Conservation (phyloP, 140 eudicot genomes). For the Stevia rebaudiana region DNA sequence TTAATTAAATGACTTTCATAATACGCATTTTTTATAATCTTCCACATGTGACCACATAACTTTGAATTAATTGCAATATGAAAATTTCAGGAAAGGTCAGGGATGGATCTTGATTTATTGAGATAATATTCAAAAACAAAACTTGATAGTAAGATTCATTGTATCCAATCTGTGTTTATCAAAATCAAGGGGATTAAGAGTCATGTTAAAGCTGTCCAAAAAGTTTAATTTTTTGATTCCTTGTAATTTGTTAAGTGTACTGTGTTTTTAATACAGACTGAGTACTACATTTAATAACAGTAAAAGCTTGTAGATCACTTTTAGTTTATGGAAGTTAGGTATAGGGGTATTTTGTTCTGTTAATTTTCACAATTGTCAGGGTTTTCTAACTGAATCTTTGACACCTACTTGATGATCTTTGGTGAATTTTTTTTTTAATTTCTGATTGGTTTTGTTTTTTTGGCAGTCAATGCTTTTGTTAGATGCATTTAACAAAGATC, state of each 20-base stretch:
- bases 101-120: background rate
- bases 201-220: background rate
- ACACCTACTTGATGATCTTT: background rate
- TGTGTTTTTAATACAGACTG: background rate
- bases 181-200: background rate
- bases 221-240: background rate
- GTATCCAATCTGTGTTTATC: background rate
- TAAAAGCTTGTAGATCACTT: background rate
- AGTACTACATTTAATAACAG: background rate
- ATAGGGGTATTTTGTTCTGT: background rate
- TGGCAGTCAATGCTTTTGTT: constrained; percentile 81
- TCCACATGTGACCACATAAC: background rate
- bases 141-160: background rate
- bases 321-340: background rate
- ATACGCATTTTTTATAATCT: background rate
- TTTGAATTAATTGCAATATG: background rate
- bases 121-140: background rate
- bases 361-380: background rate
- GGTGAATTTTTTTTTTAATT: background rate
- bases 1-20: background rate
- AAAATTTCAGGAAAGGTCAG: background rate
- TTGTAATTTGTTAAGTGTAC: background rate
- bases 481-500: constrained; percentile 94
- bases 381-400: background rate
- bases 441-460: constrained; percentile 9